Conservation (phyloP, 1,284 basidiomycete species). For the Lentinula novae-zelandiae region DNA sequence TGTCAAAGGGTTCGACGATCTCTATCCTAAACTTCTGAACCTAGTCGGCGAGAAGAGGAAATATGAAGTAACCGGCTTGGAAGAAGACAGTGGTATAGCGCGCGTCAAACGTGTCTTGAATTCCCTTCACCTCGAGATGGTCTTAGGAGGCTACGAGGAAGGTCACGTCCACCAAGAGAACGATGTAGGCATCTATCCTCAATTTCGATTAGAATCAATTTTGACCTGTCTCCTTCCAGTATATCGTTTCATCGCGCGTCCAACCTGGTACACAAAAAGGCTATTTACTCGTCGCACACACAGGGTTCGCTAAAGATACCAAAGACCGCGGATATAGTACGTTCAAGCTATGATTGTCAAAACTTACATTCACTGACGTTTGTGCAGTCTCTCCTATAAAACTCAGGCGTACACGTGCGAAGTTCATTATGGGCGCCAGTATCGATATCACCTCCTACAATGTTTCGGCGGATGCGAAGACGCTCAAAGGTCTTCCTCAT, state of each 20-base stretch:
- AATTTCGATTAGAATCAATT: constrained; percentile 5
- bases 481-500: constrained; percentile 72
- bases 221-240: constrained; percentile 42
- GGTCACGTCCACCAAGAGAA: constrained; percentile 96
- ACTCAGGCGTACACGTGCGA: constrained; percentile 74
- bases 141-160: constrained; percentile 76
- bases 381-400: constrained; percentile 75
- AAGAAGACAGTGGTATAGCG: constrained; percentile 67
- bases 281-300: constrained; percentile 87
- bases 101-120: constrained; percentile 83
- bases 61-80: constrained; percentile 64
- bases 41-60: constrained; percentile 79
- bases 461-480: constrained; percentile 47
- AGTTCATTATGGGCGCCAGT: constrained; percentile 77
- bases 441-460: constrained; percentile 69
- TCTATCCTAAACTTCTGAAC: constrained; percentile 90
- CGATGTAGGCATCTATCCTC: constrained; percentile 54
- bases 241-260: constrained; percentile 88
- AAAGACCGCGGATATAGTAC: constrained; percentile 77
- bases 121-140: constrained; percentile 86
- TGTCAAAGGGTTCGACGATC: constrained; percentile 93
- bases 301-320: constrained; percentile 78
- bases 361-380: constrained; percentile 7
- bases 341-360: constrained; percentile 16
- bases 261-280: constrained; percentile 90